A percentile compares a stretch with the other conserved stretches of the same genome.
Conservation (phyloP, 768 basidiomycete species). For the Termitomyces bulborhizus region DNA sequence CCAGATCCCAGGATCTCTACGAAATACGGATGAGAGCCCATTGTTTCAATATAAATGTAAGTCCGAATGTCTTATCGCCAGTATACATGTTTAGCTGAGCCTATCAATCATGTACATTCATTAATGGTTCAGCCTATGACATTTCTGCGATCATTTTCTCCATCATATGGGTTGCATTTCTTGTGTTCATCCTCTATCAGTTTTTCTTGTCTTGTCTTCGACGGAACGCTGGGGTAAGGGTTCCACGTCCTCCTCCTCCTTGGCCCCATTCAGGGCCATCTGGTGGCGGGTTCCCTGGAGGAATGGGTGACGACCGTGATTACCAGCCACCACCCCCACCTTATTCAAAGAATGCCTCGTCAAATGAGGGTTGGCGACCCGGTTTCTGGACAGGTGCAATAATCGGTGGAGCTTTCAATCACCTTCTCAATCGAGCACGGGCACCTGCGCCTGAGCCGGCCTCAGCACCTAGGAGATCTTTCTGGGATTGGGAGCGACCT, state of each 20-base stretch:
- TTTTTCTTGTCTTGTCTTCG: slow-evolving; percentile 51
- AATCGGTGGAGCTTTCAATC: slow-evolving; percentile 63
- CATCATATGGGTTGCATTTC: slow-evolving; percentile 47
- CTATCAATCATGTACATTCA: not conserved
- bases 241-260: slow-evolving; percentile 23
- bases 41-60: slow-evolving; percentile 23
- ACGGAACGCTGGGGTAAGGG: slow-evolving; percentile 20
- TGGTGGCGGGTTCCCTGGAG: slow-evolving; percentile 52
- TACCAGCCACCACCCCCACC: slow-evolving; percentile 58
- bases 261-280: slow-evolving; percentile 28
- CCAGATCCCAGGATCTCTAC: slow-evolving; percentile 49
- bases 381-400: slow-evolving; percentile 87
- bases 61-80: slow-evolving; percentile 3
- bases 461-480: slow-evolving; percentile 16
- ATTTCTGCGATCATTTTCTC: slow-evolving; percentile 45
- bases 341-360: slow-evolving; percentile 38
- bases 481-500: slow-evolving; percentile 60
- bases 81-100: not conserved
- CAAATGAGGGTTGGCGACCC: slow-evolving; percentile 42
- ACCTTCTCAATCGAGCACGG: slow-evolving; percentile 38
- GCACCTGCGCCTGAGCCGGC: slow-evolving; percentile 1
- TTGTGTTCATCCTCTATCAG: slow-evolving; percentile 50
- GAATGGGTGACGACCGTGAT: slow-evolving; percentile 28
- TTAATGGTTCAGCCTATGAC: slow-evolving; percentile 34
- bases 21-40: slow-evolving; percentile 24